A percentile compares a stretch with the other conserved stretches of the same genome.
Conservation (phyloP, 257 asterid species). For the Gardenia jasminoides region DNA sequence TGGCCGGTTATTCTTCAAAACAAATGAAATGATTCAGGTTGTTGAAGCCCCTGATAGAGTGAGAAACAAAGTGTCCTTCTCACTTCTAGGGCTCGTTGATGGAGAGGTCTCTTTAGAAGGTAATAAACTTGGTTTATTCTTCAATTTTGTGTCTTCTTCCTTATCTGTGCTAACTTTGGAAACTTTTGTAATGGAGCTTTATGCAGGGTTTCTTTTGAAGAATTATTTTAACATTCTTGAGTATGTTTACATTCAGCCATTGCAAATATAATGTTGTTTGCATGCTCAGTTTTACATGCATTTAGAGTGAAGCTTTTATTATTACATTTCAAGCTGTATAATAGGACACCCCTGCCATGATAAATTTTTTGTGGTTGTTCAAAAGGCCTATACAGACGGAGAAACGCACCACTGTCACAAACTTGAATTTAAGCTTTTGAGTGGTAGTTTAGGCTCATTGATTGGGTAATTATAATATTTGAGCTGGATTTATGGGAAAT, state of each 20-base stretch:
- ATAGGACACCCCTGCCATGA: background rate
- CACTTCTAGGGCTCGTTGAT: conserved; percentile 66
- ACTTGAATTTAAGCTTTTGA: background rate
- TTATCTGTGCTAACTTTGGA: background rate
- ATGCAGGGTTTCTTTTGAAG: background rate
- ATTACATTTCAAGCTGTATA: too few species aligned
- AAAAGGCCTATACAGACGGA: background rate
- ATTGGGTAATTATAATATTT: background rate
- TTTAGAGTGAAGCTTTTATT: background rate
- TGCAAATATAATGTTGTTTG: background rate
- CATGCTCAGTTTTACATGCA: background rate
- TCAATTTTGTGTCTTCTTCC: background rate
- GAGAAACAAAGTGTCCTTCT: conserved; percentile 62
- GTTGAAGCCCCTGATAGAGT: conserved; percentile 83
- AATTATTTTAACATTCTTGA: background rate
- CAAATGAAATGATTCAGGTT: conserved; percentile 83
- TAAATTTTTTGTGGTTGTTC: background rate
- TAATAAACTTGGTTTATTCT: conserved; percentile 15
- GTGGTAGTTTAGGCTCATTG: background rate
- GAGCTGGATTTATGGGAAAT: background rate
- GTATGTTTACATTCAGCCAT: background rate
- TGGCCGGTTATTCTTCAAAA: conserved; percentile 74
- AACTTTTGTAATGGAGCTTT: background rate
- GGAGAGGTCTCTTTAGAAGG: conserved; percentile 88
- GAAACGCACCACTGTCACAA: background rate